phyloP scores from a whole-genome alignment of 164 flowering plant genomes.

The Houttuynia cordata region DNA sequence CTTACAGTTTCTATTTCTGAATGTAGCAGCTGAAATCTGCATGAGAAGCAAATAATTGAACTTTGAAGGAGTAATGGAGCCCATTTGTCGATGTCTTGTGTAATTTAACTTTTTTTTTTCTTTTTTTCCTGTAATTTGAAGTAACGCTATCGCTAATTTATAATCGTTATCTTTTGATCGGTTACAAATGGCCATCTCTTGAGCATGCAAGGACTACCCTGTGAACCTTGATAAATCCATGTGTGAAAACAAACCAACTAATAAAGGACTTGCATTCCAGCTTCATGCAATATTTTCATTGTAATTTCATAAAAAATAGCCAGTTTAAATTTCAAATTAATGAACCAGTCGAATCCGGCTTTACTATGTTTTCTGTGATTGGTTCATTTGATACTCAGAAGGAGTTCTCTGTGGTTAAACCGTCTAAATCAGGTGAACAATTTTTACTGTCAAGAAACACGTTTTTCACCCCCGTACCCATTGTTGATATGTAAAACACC shows the following conservation, averaged over 20 bases:
- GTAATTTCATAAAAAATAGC: too few relatives aligned
- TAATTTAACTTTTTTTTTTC: slow-evolving; percentile 1
- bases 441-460: too few relatives aligned
- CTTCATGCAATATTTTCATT: too few relatives aligned
- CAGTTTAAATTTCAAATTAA: too few relatives aligned
- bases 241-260: neutral
- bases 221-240: too few relatives aligned
- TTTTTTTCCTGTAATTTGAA: slow-evolving; percentile 15
- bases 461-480: too few relatives aligned
- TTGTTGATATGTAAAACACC: too few relatives aligned
- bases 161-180: slow-evolving; percentile 12
- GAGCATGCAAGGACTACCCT: neutral
- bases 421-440: too few relatives aligned
- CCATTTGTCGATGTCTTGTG: slow-evolving; percentile 6
- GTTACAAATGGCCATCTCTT: slow-evolving; percentile 12
- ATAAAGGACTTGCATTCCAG: neutral
- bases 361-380: too few relatives aligned
- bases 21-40: slow-evolving; percentile 57
- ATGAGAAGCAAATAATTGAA: slow-evolving; percentile 17
- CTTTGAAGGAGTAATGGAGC: slow-evolving; percentile 6
- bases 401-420: too few relatives aligned
- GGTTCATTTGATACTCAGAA: too few relatives aligned
- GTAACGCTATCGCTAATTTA: slow-evolving; percentile 18
- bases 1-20: slow-evolving; percentile 3
- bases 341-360: too few relatives aligned